Base-by-base conservation (phyloP, 352 stramenopile genomes). In the Phytopythium ostracodes region DNA sequence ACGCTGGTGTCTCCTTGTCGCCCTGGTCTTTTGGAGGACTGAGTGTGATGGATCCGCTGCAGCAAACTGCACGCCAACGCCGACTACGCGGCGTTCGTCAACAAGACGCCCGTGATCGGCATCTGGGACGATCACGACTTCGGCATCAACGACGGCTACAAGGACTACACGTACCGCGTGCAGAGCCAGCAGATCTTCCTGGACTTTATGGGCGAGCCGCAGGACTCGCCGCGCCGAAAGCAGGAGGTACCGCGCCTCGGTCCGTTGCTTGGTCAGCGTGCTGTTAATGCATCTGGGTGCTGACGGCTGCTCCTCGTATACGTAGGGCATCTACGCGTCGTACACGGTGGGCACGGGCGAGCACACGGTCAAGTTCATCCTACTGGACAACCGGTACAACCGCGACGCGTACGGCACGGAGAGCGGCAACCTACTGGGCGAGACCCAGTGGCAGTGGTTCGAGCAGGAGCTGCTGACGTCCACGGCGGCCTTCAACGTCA, bases 81-180 rank as follows among this genome's bases (percentile, higher is more conserved):
- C 4, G 80, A 91, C 58, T 94, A 94, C 69, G 68, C 60, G 15
- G 56, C 69, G 54, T 88, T 95, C 36, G 73, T 77, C 18, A 74
- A 74, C 40, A 73, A 49, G 50, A 91, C 80, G 56, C 87, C 87
- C 8, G 77, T 92, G 46, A 91, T 95, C 46, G 87, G 81, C n/a
- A 91, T 92, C 60, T 95, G 87, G 87, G 84, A 97, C 65, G 89
- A 97, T 70, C 88, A 96, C 62, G 89, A 97, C 66, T 97, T 92
- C 59, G 89, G 89, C n/a, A 91, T 92, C 53, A 97, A 96, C 63
- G 88, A 97, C 56, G 87, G 79, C 12, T 72, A 87, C 67, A 95
- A 91, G 43, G 64, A 73, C 6, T 97, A 84, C 63, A 68, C 69
- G 44, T 76, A 92, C 62, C 84, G 85, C 9, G 72, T 85, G 25